Conservation (phyloP, 2,329 filamentous ascomycete species). For the Pestalotiopsis sp. region DNA sequence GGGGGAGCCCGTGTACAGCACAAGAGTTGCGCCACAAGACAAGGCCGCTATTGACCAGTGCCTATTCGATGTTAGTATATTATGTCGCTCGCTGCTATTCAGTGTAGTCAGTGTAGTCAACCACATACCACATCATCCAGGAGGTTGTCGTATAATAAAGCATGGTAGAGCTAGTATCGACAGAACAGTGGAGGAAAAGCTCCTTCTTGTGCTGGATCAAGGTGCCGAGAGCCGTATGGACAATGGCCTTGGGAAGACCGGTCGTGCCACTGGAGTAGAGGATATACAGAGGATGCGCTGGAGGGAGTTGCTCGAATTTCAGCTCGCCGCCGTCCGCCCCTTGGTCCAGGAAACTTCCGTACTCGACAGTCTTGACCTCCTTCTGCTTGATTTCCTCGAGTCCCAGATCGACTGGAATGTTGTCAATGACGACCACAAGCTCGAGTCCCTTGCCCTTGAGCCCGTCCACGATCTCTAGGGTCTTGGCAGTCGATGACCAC, state of each 20-base stretch:
- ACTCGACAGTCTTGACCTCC: slow-evolving; percentile 46
- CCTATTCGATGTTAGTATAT: not conserved
- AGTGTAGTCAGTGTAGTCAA: not conserved
- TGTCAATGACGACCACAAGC: slow-evolving; percentile 75
- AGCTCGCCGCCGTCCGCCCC: slow-evolving; percentile 48
- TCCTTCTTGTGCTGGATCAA: slow-evolving; percentile 98
- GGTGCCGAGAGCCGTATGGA: slow-evolving; percentile 88
- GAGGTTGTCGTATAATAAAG: slow-evolving; percentile 95
- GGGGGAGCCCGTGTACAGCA: slow-evolving; percentile 91
- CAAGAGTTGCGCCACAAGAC: slow-evolving; percentile 77
- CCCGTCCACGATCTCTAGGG: slow-evolving; percentile 71
- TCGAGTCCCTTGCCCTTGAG: slow-evolving; percentile 64
- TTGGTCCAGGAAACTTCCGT: slow-evolving; percentile 45
- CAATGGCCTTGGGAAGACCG: slow-evolving; percentile 85
- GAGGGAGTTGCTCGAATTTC: slow-evolving; percentile 75
- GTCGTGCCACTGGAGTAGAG: slow-evolving; percentile 94
- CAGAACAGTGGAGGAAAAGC: slow-evolving; percentile 83
- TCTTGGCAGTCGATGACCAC: slow-evolving; percentile 80
- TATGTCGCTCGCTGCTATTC: not conserved
- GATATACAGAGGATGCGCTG: slow-evolving; percentile 91
- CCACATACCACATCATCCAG: slow-evolving; percentile 91
- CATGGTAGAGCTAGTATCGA: slow-evolving; percentile 71
- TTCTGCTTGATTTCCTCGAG: slow-evolving; percentile 43
- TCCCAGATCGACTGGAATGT: slow-evolving; percentile 52
- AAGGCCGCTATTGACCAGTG: slow-evolving; percentile 92